Conservation (phyloP, 2,329 filamentous ascomycete species). For the Magnaporthiopsis incrustans region DNA sequence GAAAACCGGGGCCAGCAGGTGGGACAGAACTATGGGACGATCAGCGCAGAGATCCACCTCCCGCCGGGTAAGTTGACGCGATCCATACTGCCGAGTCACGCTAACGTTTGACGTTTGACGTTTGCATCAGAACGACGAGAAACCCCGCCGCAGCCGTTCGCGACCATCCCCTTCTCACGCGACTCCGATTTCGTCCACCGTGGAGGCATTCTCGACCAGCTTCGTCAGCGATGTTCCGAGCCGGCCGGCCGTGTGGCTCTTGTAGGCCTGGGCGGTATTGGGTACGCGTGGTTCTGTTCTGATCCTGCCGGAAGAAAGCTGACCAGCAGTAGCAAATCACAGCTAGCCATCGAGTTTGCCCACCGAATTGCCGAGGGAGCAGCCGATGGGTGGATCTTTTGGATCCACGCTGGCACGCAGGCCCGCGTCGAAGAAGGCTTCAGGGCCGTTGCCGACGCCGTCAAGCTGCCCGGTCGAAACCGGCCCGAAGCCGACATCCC, state of each 20-base stretch:
- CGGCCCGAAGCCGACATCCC: slow-evolving; percentile 17
- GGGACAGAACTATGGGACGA: background rate
- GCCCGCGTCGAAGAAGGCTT: slow-evolving; percentile 25
- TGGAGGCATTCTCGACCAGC: no score
- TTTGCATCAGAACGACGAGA: no score
- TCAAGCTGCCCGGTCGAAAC: slow-evolving; percentile 19
- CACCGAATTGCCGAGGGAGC: slow-evolving; percentile 9
- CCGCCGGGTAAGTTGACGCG: no score
- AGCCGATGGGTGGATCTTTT: slow-evolving; percentile 22
- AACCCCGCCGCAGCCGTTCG: no score
- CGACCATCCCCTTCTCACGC: no score
- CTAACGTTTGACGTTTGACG: no score
- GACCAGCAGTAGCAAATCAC: slow-evolving; percentile 8
- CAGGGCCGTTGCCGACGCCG: slow-evolving; percentile 21
- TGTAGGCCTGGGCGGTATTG: no score
- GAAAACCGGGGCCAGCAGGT: background rate
- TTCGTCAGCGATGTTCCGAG: no score
- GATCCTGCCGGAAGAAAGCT: background rate
- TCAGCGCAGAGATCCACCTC: no score
- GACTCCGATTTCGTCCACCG: no score
- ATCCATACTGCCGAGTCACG: no score
- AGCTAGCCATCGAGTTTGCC: slow-evolving; percentile 9
- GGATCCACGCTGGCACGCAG: slow-evolving; percentile 23
- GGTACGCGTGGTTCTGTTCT: background rate
- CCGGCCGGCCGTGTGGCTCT: no score